phyloP scores from a whole-genome alignment of 768 basidiomycete species.

The Mycena maculata region DNA sequence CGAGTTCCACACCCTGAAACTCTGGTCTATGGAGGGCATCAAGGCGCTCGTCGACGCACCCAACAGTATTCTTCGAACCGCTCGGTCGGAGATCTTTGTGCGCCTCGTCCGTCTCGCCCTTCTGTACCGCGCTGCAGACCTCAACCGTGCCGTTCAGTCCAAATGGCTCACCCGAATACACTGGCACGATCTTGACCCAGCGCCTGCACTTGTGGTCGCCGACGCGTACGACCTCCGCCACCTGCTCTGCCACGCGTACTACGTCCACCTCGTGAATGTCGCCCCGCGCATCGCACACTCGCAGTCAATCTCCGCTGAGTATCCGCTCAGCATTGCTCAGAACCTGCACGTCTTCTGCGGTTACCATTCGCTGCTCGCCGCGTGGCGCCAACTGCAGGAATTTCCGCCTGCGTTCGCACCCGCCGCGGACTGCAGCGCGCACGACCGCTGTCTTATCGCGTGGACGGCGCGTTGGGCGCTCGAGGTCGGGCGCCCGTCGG shows the following conservation, averaged over 20 bases:
- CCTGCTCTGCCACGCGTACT: slow-evolving; percentile 50
- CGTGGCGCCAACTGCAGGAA: slow-evolving; percentile 47
- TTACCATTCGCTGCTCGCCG: slow-evolving; percentile 47
- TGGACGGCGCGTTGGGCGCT: slow-evolving; percentile 52
- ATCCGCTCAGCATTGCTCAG: slow-evolving; percentile 42
- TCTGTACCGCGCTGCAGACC: slow-evolving; percentile 39
- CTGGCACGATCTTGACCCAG: slow-evolving; percentile 41
- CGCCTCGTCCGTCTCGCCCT: slow-evolving; percentile 51
- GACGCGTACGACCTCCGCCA: slow-evolving; percentile 40
- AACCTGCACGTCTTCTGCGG: slow-evolving; percentile 48
- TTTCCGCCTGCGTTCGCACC: slow-evolving; percentile 45
- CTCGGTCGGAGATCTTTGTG: slow-evolving; percentile 44
- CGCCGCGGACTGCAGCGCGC: slow-evolving; percentile 46
- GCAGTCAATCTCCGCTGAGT: slow-evolving; percentile 30
- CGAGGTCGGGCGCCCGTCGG: slow-evolving; percentile 39
- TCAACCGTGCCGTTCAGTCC: slow-evolving; percentile 42
- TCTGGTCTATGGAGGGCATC: slow-evolving; percentile 52
- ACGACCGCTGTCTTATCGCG: slow-evolving; percentile 50
- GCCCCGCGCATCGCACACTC: slow-evolving; percentile 36
- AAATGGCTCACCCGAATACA: slow-evolving; percentile 50
- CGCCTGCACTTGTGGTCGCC: slow-evolving; percentile 46
- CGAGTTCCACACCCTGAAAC: slow-evolving; percentile 46
- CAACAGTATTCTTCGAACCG: slow-evolving; percentile 41
- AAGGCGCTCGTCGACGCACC: slow-evolving; percentile 41
- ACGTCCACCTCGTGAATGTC: slow-evolving; percentile 46